Base-by-base conservation (phyloP, 441 rosid species). In the Populus trichocarpa region DNA sequence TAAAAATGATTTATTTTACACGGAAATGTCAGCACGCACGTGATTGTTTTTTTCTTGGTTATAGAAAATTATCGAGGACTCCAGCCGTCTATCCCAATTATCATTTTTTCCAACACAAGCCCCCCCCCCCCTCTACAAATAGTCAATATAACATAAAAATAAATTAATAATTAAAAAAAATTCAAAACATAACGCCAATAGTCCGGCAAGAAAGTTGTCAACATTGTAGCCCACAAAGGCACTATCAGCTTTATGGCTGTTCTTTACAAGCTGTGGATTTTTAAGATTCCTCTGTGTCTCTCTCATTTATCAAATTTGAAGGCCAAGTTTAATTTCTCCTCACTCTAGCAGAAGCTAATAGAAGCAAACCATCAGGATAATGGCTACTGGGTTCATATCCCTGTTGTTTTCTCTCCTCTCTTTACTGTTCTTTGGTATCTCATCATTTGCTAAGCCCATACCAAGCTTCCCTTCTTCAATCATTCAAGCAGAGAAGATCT, bases 381-480 rank as follows among this genome's bases (percentile, higher is more conserved):
- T 70, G 82, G 73, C 63, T n/a, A 28, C 20, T 50, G 10, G 33
- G 35, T 77, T 78, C 70, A 13, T 72, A 0, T 50, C 79, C 63
- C 71, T 81, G 1, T 22, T 36, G 0, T 33, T 77, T 67, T 69
- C 78, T 26, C 11, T 79, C 73, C 53, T 77, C 13, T 81, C 61
- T 70, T 22, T 40, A 5, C 40, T 77, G 28, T 68, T 72, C 77
- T 73, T 73, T 30, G 16, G 75, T 2, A 3, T 76, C 28, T 73
- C 86, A 18, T 73, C 86, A 13, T 26, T 26, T 30, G 83, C 81
- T 75, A 76, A 79, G n/a, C n/a, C 68, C 18, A 20, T 71, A 26
- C 85, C 87, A 18, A 77, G 77, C 69, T 88, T 88, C 69, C 90
- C 91, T 46, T 78, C 87, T 69, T 70, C 86, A 8, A 0, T 22